Evolutionary conservation across 73 alveolate species (phyloP).

Genomic region (Breviolum minutum): DNA sequence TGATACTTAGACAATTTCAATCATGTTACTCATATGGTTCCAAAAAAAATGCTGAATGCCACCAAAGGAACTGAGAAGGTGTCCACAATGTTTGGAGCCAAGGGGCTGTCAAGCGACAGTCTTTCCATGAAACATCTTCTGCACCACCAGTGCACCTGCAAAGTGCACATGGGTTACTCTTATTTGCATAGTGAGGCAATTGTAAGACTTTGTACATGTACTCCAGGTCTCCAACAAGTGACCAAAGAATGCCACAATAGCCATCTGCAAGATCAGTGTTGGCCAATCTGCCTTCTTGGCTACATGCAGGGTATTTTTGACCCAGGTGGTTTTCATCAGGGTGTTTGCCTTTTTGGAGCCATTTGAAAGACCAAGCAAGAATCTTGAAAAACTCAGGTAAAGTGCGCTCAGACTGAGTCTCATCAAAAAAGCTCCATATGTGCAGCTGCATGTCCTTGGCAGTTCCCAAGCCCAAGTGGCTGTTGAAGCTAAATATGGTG

Average conservation of each 20-base stretch:
- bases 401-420: not conserved
- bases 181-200: not conserved
- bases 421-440: slow-evolving; percentile 6
- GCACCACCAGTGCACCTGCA: slow-evolving; percentile 10
- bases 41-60: too few relatives aligned
- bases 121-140: not conserved
- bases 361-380: not conserved
- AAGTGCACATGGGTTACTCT: not conserved
- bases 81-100: not conserved
- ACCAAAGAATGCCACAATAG: not conserved
- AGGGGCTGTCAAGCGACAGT: not conserved
- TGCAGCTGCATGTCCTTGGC: not conserved
- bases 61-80: not conserved
- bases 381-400: not conserved
- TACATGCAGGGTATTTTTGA: not conserved
- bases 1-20: too few relatives aligned
- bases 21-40: not conserved
- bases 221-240: not conserved
- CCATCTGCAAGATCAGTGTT: not conserved
- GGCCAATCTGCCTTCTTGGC: not conserved
- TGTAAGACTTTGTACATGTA: not conserved
- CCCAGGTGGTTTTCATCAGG: slow-evolving; percentile 3
- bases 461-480: not conserved
- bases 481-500: not conserved
- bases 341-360: not conserved